Conservation (phyloP, 805 yeast species). For the Kurtzmaniella cleridarum region DNA sequence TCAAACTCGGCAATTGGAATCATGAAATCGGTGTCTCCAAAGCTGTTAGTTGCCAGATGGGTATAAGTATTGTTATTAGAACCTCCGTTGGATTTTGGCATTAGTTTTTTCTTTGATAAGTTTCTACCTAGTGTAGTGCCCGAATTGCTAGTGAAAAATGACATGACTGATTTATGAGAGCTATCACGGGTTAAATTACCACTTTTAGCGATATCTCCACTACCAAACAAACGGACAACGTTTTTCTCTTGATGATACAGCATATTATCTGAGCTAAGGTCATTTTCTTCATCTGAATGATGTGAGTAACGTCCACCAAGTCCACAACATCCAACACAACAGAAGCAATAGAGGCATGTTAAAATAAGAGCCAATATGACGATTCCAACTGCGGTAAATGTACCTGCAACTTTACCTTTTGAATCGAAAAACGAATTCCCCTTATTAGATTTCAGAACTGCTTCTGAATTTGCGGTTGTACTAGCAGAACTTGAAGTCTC, state of each 20-base stretch:
- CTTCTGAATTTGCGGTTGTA: slow-evolving; percentile 3
- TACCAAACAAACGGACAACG: not conserved
- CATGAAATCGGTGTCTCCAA: slow-evolving; percentile 16
- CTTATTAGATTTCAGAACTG: slow-evolving; percentile 5
- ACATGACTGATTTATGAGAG: slow-evolving; percentile 30
- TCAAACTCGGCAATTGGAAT: slow-evolving; percentile 29
- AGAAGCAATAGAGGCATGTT: slow-evolving; percentile 37
- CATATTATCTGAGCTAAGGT: slow-evolving; percentile 28
- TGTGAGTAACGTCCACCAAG: slow-evolving; percentile 14
- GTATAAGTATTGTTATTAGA: slow-evolving; percentile 10
- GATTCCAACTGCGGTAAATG: slow-evolving; percentile 74
- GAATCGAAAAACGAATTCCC: slow-evolving; percentile 51
- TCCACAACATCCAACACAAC: slow-evolving; percentile 15
- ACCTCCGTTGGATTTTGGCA: slow-evolving; percentile 22
- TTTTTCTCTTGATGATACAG: slow-evolving; percentile 14
- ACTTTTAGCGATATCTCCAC: slow-evolving; percentile 1
- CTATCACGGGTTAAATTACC: slow-evolving; percentile 23
- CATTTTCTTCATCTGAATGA: slow-evolving; percentile 36
- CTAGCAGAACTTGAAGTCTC: slow-evolving; percentile 3
- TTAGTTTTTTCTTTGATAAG: slow-evolving; percentile 24
- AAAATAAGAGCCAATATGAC: slow-evolving; percentile 43
- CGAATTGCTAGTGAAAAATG: slow-evolving; percentile 15
- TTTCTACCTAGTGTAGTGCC: slow-evolving; percentile 19
- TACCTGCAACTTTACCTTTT: slow-evolving; percentile 80
- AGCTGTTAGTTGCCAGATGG: slow-evolving; percentile 9